phyloP scores from a whole-genome alignment of 139 green algal genomes.

The Tetradesmus obliquus region DNA sequence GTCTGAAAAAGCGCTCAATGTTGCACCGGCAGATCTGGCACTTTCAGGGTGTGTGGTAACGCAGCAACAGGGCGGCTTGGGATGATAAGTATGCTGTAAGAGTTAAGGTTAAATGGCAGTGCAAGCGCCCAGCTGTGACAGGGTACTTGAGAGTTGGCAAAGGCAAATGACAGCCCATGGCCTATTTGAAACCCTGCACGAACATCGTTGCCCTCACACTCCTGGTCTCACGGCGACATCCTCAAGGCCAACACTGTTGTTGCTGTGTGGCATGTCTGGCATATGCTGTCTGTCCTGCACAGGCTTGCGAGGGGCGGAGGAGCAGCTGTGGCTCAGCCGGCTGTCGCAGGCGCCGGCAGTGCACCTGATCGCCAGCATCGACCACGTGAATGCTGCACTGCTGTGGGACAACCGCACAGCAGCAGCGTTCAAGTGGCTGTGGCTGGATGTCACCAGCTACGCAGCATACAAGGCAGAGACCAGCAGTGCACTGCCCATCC shows the following conservation, averaged over 20 bases:
- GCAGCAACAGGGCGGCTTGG: too few species aligned
- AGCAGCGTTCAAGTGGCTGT: slow-evolving; percentile 73
- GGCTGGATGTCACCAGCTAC: slow-evolving; percentile 79
- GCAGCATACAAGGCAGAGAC: slow-evolving; percentile 71
- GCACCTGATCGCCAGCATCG: slow-evolving; percentile 80
- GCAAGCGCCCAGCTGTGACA: too few species aligned
- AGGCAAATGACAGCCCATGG: too few species aligned
- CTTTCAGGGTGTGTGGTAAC: too few species aligned
- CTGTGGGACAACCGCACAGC: slow-evolving; percentile 78
- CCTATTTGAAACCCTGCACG: too few species aligned
- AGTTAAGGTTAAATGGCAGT: too few species aligned
- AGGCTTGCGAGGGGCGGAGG: slow-evolving; percentile 63
- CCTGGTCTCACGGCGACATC: too few species aligned
- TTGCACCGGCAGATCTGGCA: too few species aligned
- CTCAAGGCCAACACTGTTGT: neutral
- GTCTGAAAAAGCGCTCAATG: too few species aligned
- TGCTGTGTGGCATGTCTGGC: neutral
- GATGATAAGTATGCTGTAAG: too few species aligned
- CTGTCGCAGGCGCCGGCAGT: slow-evolving; percentile 75
- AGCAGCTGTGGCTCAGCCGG: slow-evolving; percentile 76
- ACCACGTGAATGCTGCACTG: slow-evolving; percentile 85
- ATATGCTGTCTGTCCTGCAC: neutral
- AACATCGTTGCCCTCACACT: too few species aligned
- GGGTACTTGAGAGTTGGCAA: too few species aligned
- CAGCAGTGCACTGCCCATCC: slow-evolving; percentile 44